phyloP scores from a whole-genome alignment of 2,329 filamentous ascomycete species.

The Alternaria rosae region DNA sequence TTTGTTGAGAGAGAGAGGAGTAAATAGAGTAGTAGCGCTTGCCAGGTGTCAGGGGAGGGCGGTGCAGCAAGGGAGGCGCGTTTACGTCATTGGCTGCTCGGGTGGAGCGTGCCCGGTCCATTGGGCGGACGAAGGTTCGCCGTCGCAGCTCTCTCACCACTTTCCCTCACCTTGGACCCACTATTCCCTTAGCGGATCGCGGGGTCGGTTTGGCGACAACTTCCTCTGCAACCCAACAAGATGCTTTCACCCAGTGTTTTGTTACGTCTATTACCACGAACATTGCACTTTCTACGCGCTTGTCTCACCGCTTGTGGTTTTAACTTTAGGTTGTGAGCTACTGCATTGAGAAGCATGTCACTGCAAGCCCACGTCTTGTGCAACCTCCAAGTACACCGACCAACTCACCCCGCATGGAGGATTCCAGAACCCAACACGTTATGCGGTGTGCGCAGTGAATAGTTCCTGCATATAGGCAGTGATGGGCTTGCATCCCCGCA shows the following conservation, averaged over 20 bases:
- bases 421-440: slow-evolving; percentile 20
- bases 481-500: slow-evolving; percentile 14
- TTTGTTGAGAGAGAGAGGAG: slow-evolving; percentile 30
- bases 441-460: slow-evolving; percentile 14
- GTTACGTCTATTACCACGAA: neutral
- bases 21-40: slow-evolving; percentile 35
- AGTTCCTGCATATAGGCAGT: slow-evolving; percentile 31
- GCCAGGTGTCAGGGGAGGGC: slow-evolving; percentile 38
- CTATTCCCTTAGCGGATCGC: slow-evolving; percentile 1
- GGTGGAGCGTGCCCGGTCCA: slow-evolving; percentile 18
- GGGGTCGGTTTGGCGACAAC: slow-evolving; percentile 1
- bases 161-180: slow-evolving; percentile 11
- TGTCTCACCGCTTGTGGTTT: neutral
- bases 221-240: neutral
- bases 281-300: neutral
- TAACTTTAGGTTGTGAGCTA: neutral
- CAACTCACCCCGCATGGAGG: slow-evolving; percentile 5
- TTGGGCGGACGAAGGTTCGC: slow-evolving; percentile 14
- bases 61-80: slow-evolving; percentile 17
- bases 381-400: slow-evolving; percentile 15
- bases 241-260: neutral
- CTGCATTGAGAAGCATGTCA: slow-evolving; percentile 3
- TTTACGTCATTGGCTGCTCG: slow-evolving; percentile 33
- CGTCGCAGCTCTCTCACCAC: slow-evolving; percentile 10
- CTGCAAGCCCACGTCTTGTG: slow-evolving; percentile 18